Evolutionary conservation across 306 rosid genomes (phyloP).

Genomic region (Aeschynomene evenia): DNA sequence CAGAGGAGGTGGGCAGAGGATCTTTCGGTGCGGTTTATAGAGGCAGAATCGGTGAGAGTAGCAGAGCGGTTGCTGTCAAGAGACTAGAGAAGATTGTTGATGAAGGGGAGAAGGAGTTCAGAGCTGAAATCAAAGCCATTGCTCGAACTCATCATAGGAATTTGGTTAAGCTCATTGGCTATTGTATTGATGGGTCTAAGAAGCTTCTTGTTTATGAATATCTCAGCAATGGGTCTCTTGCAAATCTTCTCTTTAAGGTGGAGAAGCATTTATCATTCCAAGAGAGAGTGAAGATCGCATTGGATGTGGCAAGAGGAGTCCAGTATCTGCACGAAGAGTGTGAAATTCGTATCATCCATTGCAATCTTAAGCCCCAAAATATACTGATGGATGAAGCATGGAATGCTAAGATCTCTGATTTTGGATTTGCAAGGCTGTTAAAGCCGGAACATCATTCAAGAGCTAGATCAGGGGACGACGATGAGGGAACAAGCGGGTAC

Average conservation of each 20-base stretch:
- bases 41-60: slow-evolving; percentile 20
- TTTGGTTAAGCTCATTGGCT: slow-evolving; percentile 45
- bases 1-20: slow-evolving; percentile 40
- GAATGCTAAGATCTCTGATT: slow-evolving; percentile 43
- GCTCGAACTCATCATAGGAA: slow-evolving; percentile 45
- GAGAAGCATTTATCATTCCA: not conserved
- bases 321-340: slow-evolving; percentile 47
- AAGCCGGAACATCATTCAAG: slow-evolving; percentile 3
- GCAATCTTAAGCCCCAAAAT: slow-evolving; percentile 43
- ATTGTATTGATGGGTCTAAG: slow-evolving; percentile 34
- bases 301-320: slow-evolving; percentile 37
- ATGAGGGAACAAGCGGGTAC: slow-evolving; percentile 6
- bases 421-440: slow-evolving; percentile 39
- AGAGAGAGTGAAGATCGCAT: slow-evolving; percentile 33
- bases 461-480: not conserved
- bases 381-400: slow-evolving; percentile 45
- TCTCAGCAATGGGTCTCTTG: slow-evolving; percentile 45
- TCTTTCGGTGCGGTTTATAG: slow-evolving; percentile 36
- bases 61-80: slow-evolving; percentile 35
- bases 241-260: slow-evolving; percentile 21
- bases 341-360: slow-evolving; percentile 32
- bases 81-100: slow-evolving; percentile 22
- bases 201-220: slow-evolving; percentile 44
- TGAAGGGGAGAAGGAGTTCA: slow-evolving; percentile 40
- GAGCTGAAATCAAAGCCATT: slow-evolving; percentile 36